phyloP scores from a whole-genome alignment of 2,329 filamentous ascomycete species.

The Claviceps capensis region DNA sequence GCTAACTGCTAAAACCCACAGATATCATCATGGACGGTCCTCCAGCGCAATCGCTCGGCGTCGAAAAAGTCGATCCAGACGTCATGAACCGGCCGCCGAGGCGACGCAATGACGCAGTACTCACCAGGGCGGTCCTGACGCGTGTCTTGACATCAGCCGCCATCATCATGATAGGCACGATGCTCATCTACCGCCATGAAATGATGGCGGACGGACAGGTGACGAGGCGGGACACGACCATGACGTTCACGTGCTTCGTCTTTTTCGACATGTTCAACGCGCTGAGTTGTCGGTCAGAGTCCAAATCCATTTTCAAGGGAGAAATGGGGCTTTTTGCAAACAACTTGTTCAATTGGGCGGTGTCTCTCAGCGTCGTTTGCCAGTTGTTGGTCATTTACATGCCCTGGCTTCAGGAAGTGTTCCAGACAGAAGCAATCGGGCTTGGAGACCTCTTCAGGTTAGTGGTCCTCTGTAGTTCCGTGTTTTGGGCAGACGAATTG shows the following conservation, averaged over 20 bases:
- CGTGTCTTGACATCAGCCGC: conserved; percentile 77
- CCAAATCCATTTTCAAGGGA: conserved; percentile 75
- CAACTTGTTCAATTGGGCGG: conserved; percentile 92
- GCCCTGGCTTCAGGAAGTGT: conserved; percentile 82
- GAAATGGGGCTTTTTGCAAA: conserved; percentile 77
- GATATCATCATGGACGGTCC: conserved; percentile 99
- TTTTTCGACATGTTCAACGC: conserved; percentile 99
- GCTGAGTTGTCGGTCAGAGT: conserved; percentile 79
- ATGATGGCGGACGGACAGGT: conserved; percentile 75
- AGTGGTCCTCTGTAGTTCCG: conserved; percentile 64
- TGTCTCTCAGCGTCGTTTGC: conserved; percentile 68
- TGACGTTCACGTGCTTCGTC: conserved; percentile 98
- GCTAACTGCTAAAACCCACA: conserved; percentile 21
- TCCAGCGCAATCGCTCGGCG: conserved; percentile 89
- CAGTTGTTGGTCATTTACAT: conserved; percentile 91
- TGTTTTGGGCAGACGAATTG: conserved; percentile 90
- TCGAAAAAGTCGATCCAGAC: conserved; percentile 85
- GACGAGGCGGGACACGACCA: conserved; percentile 88
- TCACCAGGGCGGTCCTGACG: conserved; percentile 70
- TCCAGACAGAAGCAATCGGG: conserved; percentile 81
- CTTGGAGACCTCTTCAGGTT: conserved; percentile 62
- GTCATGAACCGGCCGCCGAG: conserved; percentile 86
- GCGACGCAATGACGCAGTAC: conserved; percentile 72
- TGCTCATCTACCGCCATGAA: conserved; percentile 81
- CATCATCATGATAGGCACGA: conserved; percentile 86